Conservation (phyloP, 371 early-diverging fungal species). For the Lichtheimia ramosa region DNA sequence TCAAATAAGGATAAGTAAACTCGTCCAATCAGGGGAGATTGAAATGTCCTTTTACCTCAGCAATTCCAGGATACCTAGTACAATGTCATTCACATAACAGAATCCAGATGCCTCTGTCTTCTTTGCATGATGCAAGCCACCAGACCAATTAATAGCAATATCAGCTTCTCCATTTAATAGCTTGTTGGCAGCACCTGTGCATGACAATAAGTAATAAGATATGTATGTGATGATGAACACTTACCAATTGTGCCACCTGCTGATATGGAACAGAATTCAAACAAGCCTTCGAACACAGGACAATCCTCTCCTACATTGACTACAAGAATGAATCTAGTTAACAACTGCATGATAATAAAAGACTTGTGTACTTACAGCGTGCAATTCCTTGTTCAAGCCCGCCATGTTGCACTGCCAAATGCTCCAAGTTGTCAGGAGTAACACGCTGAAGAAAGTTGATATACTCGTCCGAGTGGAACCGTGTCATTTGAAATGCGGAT, state of each 20-base stretch:
- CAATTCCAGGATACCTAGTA: conserved; percentile 90
- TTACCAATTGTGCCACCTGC: conserved; percentile 94
- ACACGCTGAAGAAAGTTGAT: conserved; percentile 96
- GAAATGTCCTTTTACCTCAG: conserved; percentile 42
- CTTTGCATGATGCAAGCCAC: conserved; percentile 97
- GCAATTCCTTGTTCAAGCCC: conserved; percentile 56
- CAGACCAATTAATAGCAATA: conserved; percentile 96
- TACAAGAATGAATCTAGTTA: conserved; percentile 20
- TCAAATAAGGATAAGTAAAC: not conserved
- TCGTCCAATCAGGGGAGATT: not conserved
- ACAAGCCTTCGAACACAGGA: conserved; percentile 96
- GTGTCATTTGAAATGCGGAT: conserved; percentile 92
- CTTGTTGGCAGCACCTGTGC: conserved; percentile 84
- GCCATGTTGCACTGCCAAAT: conserved; percentile 76
- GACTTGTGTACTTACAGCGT: conserved; percentile 64
- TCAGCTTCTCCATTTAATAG: conserved; percentile 86
- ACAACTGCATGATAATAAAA: not conserved
- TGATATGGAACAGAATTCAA: conserved; percentile 93
- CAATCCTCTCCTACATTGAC: conserved; percentile 97
- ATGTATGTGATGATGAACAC: not conserved
- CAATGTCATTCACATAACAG: conserved; percentile 98
- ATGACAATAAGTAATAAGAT: not conserved
- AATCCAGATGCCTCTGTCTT: conserved; percentile 94
- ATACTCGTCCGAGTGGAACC: conserved; percentile 99
- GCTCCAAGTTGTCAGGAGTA: conserved; percentile 90